These are phyloP conservation scores for Aspergillus taichungensis DNA, from an alignment of 495 filamentous ascomycete species.

Conservation along the genomic window DNA sequence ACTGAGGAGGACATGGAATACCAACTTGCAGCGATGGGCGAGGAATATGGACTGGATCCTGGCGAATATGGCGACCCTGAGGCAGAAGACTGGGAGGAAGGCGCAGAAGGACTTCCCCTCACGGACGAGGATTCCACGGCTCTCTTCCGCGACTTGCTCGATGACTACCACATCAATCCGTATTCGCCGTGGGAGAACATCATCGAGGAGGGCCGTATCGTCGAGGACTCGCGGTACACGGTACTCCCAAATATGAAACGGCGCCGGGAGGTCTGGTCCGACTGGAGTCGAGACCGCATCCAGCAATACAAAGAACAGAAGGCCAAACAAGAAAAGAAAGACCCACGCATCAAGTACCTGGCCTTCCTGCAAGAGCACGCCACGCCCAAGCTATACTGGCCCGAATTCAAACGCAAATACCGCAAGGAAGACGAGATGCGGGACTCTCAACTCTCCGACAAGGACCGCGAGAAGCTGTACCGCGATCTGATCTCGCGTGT, in stretches of 20 bases:
- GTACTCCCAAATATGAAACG: conserved; percentile 70
- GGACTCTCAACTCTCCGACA: conserved; percentile 65
- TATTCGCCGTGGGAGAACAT: conserved; percentile 89
- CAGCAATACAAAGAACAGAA: conserved; percentile 60
- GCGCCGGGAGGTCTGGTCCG: conserved; percentile 70
- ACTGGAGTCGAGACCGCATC: conserved; percentile 71
- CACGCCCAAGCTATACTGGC: conserved; percentile 89
- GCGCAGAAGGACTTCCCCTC: conserved; percentile 55
- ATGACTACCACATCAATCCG: conserved; percentile 73
- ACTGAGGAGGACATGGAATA: conserved; percentile 92
- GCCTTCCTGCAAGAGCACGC: conserved; percentile 72
- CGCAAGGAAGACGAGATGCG: conserved; percentile 75
- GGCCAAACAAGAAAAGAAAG: conserved; percentile 68
- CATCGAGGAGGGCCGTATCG: conserved; percentile 69
- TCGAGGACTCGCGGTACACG: conserved; percentile 81
- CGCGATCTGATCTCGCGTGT: conserved; percentile 75
- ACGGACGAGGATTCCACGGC: conserved; percentile 59
- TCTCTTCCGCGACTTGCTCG: conserved; percentile 78
- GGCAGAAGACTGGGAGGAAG: conserved; percentile 60
- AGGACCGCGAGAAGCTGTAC: conserved; percentile 85
- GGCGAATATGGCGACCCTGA: conserved; percentile 62
- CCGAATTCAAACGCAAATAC: conserved; percentile 88
- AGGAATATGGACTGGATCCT: conserved; percentile 63
- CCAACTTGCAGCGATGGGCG: conserved; percentile 79
- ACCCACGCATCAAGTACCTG: conserved; percentile 79